Percentiles rank a stretch among this genome's conserved stretches.
phyloP scores from a whole-genome alignment of 371 early-diverging fungal genomes.

The Phascolomyces articulosus region DNA sequence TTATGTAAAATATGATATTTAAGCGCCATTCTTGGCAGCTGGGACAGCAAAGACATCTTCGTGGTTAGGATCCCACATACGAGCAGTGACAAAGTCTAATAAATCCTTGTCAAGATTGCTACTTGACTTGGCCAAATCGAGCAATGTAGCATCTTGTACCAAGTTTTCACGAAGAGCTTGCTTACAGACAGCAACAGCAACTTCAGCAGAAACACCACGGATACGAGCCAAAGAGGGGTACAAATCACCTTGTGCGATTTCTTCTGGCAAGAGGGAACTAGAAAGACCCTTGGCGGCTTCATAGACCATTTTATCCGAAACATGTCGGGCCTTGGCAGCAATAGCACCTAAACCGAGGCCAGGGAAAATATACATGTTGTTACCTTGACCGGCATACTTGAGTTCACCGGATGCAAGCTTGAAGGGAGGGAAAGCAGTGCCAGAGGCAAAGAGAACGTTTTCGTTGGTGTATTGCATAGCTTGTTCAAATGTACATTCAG shows the following conservation, averaged over 20 bases:
- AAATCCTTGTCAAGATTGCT: conserved; percentile 3
- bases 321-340: conserved; percentile 64
- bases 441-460: conserved; percentile 88
- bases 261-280: conserved; percentile 69
- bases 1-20: not conserved
- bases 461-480: conserved; percentile 84
- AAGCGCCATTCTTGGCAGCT: conserved; percentile 3
- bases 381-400: conserved; percentile 21
- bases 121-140: not conserved
- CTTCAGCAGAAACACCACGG: conserved; percentile 75
- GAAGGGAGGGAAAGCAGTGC: conserved; percentile 89
- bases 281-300: conserved; percentile 82
- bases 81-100: conserved; percentile 13
- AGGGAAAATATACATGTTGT: conserved; percentile 65
- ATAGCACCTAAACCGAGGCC: conserved; percentile 87
- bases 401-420: conserved; percentile 47
- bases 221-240: conserved; percentile 87
- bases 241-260: conserved; percentile 65
- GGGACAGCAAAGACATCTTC: conserved; percentile 10
- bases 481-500: conserved; percentile 90
- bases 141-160: conserved; percentile 23
- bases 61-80: conserved; percentile 25
- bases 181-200: conserved; percentile 77
- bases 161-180: conserved; percentile 69
- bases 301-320: conserved; percentile 85